Evolutionary conservation across 768 basidiomycete genomes (phyloP), one percentile per base, ranked within the genome.

Genomic region (Lactifluus hygrophoroides): DNA sequence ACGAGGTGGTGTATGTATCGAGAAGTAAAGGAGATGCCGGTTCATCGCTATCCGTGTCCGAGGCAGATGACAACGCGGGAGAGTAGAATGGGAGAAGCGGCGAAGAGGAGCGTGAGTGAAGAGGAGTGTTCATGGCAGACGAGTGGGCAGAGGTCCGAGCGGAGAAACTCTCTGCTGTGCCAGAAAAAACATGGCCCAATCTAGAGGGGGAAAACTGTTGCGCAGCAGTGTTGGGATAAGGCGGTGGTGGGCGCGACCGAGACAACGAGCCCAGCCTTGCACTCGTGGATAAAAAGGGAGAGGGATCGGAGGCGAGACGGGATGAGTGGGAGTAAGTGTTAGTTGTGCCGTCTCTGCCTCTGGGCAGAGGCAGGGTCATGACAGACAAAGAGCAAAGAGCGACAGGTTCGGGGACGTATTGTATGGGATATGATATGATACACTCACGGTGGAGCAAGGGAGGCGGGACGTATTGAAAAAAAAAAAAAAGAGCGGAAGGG

Each of bases 11-110:
- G 25, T 59, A 66, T 5, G 50, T 75, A 69, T 34, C 83, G 65
- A 52, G 82, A 75, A 51, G 80, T 73, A 64, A 57, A 3, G 67
- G 65, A 21, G 42, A 66, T 38, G 71, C 72, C 46, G 78, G 75
- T 65, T 86, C 54, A 62, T 89, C 87, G 62, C 75, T 79, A 57
- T 88, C 87, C 3, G 77, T 77, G 63, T 86, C 84, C 23, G 82
- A 84, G 17, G 75, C 71, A 64, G 78, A 82, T 32, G 80, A 79
- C 6, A 81, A 80, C 35, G 80, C 71, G 11, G 76, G 73, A 37
- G 79, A 69, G 66, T 78, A 76, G 63, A 80, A 80, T 51, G 78
- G 76, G 37, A 81, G 80, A 11, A 78, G 70, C 7, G 85, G 87
- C 0, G 87, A 86, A 14, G 75, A 65, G 13, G 80, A 73, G 49